These are phyloP conservation scores for Marasmius fiardii DNA, from an alignment of 1,284 basidiomycete genomes.

Conservation along the genomic window DNA sequence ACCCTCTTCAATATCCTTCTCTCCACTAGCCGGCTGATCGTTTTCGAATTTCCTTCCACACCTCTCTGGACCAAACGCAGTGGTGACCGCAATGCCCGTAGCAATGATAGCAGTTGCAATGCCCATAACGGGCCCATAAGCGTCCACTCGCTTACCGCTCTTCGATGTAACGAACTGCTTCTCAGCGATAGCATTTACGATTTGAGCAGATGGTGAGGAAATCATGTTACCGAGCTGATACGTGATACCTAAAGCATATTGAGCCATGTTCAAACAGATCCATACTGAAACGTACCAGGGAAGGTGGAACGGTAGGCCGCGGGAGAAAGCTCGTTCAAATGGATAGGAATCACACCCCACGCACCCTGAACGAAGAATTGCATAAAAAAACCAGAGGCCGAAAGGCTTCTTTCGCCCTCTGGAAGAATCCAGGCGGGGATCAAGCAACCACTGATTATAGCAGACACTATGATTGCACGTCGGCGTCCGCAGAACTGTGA, in stretches of 20 bases:
- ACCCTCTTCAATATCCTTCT: neutral
- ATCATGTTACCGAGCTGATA: constrained; percentile 35
- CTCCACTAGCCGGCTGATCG: neutral
- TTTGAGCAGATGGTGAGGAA: constrained; percentile 11
- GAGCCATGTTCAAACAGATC: neutral
- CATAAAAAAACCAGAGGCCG: constrained; percentile 13
- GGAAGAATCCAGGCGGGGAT: constrained; percentile 15
- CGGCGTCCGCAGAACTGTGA: constrained; percentile 12
- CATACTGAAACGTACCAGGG: constrained; percentile 22
- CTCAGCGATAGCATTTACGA: constrained; percentile 5
- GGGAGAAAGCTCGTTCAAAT: constrained; percentile 38
- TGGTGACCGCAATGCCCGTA: constrained; percentile 3
- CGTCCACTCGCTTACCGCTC: neutral
- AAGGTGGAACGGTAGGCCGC: constrained; percentile 38
- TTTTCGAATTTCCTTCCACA: constrained; percentile 4
- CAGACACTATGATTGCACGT: constrained; percentile 9
- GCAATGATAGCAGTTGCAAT: constrained; percentile 7
- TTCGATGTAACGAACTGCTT: neutral
- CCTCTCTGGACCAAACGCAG: constrained; percentile 5
- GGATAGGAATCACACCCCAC: constrained; percentile 15
- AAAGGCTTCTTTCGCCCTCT: constrained; percentile 2
- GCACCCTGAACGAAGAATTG: constrained; percentile 17
- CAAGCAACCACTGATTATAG: constrained; percentile 8
- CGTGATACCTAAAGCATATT: constrained; percentile 18
- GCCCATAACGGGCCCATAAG: constrained; percentile 7